Conservation (phyloP, 1,139 yeast species). For the Zygoascus meyerae region DNA sequence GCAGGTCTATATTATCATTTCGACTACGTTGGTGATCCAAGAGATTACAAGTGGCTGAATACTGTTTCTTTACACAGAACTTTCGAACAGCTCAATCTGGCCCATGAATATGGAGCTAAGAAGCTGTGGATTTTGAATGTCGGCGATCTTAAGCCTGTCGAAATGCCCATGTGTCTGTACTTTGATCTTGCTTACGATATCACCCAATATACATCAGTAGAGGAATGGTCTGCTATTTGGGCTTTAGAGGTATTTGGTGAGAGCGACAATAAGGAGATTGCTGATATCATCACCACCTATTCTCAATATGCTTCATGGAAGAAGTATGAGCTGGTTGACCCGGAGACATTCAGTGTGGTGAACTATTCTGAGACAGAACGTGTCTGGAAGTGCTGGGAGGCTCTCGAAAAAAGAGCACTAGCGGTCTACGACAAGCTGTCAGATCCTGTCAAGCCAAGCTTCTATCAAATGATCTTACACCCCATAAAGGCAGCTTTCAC, state of each 20-base stretch:
- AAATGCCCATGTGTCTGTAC: conserved; percentile 19
- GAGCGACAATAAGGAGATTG: conserved; percentile 15
- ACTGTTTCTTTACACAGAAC: conserved; percentile 19
- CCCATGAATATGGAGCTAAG: conserved; percentile 17
- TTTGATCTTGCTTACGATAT: conserved; percentile 21
- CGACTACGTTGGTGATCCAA: conserved; percentile 22
- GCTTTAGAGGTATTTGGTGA: conserved; percentile 17
- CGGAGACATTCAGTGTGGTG: conserved; percentile 13
- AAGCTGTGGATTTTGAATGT: conserved; percentile 21
- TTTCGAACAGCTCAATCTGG: conserved; percentile 20
- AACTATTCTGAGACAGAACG: conserved; percentile 20
- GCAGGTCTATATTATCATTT: conserved; percentile 22
- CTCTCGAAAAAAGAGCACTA: conserved; percentile 13
- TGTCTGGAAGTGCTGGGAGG: conserved; percentile 14
- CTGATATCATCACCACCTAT: conserved; percentile 15
- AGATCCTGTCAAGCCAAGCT: conserved; percentile 12
- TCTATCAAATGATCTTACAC: conserved; percentile 17
- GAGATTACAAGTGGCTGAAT: conserved; percentile 21
- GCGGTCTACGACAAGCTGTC: conserved; percentile 12
- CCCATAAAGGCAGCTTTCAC: conserved; percentile 18
- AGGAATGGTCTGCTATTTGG: conserved; percentile 18
- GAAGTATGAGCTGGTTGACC: conserved; percentile 19
- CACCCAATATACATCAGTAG: conserved; percentile 15
- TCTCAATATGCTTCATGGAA: conserved; percentile 18
- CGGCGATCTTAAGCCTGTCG: conserved; percentile 22